Conservation (phyloP, 306 rosid genomes). For the Echinosophora koreensis region DNA sequence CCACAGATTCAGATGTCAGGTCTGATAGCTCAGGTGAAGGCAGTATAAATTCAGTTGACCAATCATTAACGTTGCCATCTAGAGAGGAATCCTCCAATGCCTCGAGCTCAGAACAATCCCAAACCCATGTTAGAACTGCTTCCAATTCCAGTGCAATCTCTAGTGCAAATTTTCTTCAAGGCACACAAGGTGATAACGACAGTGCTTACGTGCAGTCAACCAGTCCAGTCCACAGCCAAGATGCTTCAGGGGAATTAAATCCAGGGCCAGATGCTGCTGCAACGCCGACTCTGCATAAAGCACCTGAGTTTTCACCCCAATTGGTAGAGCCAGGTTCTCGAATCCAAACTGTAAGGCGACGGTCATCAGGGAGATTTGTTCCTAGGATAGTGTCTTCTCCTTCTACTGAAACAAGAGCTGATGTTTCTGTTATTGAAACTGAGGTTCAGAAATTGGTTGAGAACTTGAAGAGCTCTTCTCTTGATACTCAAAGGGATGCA, state of each 20-base stretch:
- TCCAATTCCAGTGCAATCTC: conserved; percentile 56
- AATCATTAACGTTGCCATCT: conserved; percentile 57
- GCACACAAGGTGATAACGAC: conserved; percentile 50
- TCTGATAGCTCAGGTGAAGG: conserved; percentile 57
- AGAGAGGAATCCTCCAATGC: conserved; percentile 53
- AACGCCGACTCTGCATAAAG: conserved; percentile 47
- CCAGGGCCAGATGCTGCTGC: conserved; percentile 51
- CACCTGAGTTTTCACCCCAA: conserved; percentile 54
- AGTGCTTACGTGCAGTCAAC: conserved; percentile 46
- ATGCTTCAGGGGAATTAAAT: conserved; percentile 63
- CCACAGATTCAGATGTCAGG: conserved; percentile 57
- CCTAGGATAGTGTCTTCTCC: conserved; percentile 56
- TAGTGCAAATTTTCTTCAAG: conserved; percentile 48
- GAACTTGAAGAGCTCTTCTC: conserved; percentile 58
- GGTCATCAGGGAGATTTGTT: conserved; percentile 55
- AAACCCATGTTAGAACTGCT: conserved; percentile 55
- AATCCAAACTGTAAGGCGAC: conserved; percentile 53
- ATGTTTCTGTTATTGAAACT: conserved; percentile 64
- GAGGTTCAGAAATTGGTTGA: conserved; percentile 66
- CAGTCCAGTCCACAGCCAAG: conserved; percentile 56
- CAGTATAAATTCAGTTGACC: conserved; percentile 51
- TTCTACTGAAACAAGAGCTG: conserved; percentile 55
- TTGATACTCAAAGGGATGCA: conserved; percentile 68
- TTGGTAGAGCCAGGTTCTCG: conserved; percentile 50
- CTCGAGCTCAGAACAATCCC: conserved; percentile 50